Base-by-base conservation (phyloP, 1,139 yeast species). In the Geotrichum restrictum region DNA sequence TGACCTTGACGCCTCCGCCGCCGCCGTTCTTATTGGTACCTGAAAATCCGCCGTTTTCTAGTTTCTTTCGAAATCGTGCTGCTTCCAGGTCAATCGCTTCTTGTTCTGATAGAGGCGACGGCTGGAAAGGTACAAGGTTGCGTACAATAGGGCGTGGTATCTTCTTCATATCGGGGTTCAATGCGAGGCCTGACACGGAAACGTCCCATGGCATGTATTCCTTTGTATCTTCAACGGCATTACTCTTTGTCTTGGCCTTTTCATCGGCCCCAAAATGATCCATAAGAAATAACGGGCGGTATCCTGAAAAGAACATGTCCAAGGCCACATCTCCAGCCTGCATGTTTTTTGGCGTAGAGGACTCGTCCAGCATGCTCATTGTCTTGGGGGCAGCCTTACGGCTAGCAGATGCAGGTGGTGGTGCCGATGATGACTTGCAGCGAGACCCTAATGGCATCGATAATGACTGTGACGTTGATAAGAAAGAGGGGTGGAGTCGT, bases 281-380 rank as follows among this genome's bases (percentile, higher is more conserved):
- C 41, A 58, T 55, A 59, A 65, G 56, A 46, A 59, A 59, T 22
- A 66, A 57, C 29, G 69, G 69, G 11, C 67, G 55, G 52, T 66
- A 67, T 48, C 66, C 66, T 38, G 67, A 62, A 40, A 64, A 60
- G 49, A 66, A 63, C 43, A 64, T 56, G 33, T 64, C 64, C 45
- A 64, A 56, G 32, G 67, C 67, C 18, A 49, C 41, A n/a, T 49
- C 53, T 14, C 44, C 53, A 19, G 47, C 45, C 13, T 39, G 49
- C 16, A 46, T 24, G 32, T 39, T 46, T 22, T 39, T 38, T n/a
- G 43, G 43, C 37, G 49, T 38, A 8, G 49, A 40, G 13, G 44
- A 31, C 42, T 46, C 38, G 29, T 39, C 45, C 32, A 46, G 29
- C 39, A 46, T 32, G 14, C 45, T 39, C 21, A 22, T 39, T 3